These are phyloP conservation scores for Phaffia tasmanica DNA, from an alignment of 768 basidiomycete genomes.

Conservation along the genomic window DNA sequence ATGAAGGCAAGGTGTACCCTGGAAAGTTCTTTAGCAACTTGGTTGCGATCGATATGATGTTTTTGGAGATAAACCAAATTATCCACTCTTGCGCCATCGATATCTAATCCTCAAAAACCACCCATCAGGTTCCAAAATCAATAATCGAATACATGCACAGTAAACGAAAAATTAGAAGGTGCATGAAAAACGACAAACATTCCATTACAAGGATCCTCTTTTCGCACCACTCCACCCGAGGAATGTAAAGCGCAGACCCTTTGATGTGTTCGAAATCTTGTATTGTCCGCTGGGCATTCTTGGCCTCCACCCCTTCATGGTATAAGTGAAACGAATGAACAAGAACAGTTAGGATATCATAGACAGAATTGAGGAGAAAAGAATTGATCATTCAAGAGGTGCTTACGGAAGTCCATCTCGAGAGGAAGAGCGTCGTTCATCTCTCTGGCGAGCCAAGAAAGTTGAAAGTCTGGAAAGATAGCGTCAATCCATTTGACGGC, in stretches of 20 bases:
- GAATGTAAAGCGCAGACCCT: slow-evolving; percentile 74
- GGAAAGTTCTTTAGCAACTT: slow-evolving; percentile 78
- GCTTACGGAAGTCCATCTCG: slow-evolving; percentile 73
- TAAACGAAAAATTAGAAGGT: too few relatives aligned
- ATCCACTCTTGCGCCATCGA: slow-evolving; percentile 72
- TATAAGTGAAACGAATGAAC: not conserved
- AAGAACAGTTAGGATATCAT: not conserved
- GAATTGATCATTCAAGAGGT: not conserved
- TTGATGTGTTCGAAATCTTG: slow-evolving; percentile 58
- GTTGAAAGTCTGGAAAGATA: slow-evolving; percentile 92
- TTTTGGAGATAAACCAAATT: slow-evolving; percentile 71
- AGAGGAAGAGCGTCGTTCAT: slow-evolving; percentile 77
- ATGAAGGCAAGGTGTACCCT: not conserved
- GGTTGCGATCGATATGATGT: slow-evolving; percentile 80
- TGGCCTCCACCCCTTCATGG: slow-evolving; percentile 56
- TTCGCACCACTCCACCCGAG: slow-evolving; percentile 58
- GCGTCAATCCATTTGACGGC: slow-evolving; percentile 71
- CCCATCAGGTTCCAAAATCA: not conserved
- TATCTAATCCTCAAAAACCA: slow-evolving; percentile 27
- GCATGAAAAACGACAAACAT: slow-evolving; percentile 2
- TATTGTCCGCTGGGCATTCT: slow-evolving; percentile 61
- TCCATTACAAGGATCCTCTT: slow-evolving; percentile 61
- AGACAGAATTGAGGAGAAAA: not conserved
- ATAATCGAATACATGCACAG: not conserved
- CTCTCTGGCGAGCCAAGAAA: slow-evolving; percentile 85